Percentiles rank a stretch among this genome's conserved stretches.
These are phyloP conservation scores for Scheffersomyces segobiensis DNA, from an alignment of 1,139 yeast genomes.

Conservation along the genomic window DNA sequence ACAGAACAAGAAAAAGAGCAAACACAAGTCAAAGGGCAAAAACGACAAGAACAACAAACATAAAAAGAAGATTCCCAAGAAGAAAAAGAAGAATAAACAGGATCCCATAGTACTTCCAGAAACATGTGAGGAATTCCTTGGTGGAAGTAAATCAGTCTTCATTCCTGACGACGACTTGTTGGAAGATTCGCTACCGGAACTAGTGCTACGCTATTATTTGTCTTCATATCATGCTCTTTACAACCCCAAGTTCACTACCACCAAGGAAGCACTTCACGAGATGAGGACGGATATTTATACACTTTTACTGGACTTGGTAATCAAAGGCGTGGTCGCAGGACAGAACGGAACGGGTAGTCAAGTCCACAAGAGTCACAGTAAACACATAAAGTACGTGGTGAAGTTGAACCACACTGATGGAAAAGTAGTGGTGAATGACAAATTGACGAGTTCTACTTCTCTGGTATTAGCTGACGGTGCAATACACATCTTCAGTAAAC, in stretches of 20 bases:
- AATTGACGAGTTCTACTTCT: slow-evolving; percentile 33
- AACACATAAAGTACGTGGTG: slow-evolving; percentile 7
- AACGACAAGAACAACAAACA: slow-evolving; percentile 2
- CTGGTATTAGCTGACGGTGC: slow-evolving; percentile 59
- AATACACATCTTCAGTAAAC: slow-evolving; percentile 51
- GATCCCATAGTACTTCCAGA: slow-evolving; percentile 14
- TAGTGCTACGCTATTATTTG: slow-evolving; percentile 33
- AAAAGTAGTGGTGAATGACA: slow-evolving; percentile 13
- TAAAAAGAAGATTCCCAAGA: slow-evolving; percentile 11
- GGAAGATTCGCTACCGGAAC: slow-evolving; percentile 22
- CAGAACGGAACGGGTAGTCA: slow-evolving; percentile 1
- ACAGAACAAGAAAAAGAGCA: not conserved
- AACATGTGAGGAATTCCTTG: slow-evolving; percentile 31
- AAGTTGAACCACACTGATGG: slow-evolving; percentile 3
- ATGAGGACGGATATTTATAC: slow-evolving; percentile 28
- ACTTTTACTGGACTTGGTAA: slow-evolving; percentile 28
- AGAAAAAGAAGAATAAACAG: slow-evolving; percentile 8
- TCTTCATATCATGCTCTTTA: slow-evolving; percentile 23
- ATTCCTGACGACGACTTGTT: slow-evolving; percentile 37
- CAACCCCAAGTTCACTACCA: slow-evolving; percentile 21
- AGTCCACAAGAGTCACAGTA: slow-evolving; percentile 2
- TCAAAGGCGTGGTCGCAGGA: slow-evolving; percentile 31
- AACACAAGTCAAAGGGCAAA: not conserved
- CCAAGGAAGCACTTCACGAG: slow-evolving; percentile 36
- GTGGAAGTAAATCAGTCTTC: slow-evolving; percentile 29